These are phyloP conservation scores for Kodamaea leandrae DNA, from an alignment of 805 yeast genomes.

Conservation along the genomic window DNA sequence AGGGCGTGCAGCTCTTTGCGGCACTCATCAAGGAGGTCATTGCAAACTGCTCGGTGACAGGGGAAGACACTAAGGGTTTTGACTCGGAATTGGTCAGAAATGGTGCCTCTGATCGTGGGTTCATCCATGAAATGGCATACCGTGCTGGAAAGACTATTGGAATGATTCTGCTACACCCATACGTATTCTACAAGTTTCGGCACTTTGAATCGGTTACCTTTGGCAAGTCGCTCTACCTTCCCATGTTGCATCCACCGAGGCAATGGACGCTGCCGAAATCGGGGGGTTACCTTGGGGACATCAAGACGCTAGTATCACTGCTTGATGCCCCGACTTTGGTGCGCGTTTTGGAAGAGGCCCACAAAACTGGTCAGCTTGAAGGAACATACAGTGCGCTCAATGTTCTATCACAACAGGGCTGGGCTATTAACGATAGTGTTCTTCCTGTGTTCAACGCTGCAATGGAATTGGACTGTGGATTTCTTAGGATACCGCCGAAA, in stretches of 20 bases:
- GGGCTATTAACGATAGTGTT: constrained; percentile 36
- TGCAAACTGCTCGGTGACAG: constrained; percentile 13
- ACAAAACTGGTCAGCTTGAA: constrained; percentile 31
- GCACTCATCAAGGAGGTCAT: constrained; percentile 18
- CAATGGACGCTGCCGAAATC: constrained; percentile 30
- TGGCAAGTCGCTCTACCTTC: constrained; percentile 22
- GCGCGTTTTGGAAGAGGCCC: constrained; percentile 25
- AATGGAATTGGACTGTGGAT: constrained; percentile 20
- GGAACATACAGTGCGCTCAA: constrained; percentile 29
- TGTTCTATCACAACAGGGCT: constrained; percentile 27
- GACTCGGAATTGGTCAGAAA: constrained; percentile 6
- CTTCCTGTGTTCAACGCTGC: constrained; percentile 21
- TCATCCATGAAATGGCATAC: not conserved
- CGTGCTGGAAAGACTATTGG: constrained; percentile 15
- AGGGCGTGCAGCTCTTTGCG: constrained; percentile 19
- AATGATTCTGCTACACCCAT: constrained; percentile 24
- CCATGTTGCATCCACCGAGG: constrained; percentile 40
- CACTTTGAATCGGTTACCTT: constrained; percentile 11
- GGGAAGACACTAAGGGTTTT: constrained; percentile 8
- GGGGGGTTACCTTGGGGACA: constrained; percentile 35
- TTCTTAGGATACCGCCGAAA: constrained; percentile 21
- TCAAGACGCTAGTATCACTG: constrained; percentile 24
- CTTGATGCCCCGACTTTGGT: constrained; percentile 15
- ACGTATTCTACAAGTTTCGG: constrained; percentile 15
- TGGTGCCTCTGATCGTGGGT: constrained; percentile 6